Conservation (phyloP, 305 asterid genomes). For the Andrographis paniculata region DNA sequence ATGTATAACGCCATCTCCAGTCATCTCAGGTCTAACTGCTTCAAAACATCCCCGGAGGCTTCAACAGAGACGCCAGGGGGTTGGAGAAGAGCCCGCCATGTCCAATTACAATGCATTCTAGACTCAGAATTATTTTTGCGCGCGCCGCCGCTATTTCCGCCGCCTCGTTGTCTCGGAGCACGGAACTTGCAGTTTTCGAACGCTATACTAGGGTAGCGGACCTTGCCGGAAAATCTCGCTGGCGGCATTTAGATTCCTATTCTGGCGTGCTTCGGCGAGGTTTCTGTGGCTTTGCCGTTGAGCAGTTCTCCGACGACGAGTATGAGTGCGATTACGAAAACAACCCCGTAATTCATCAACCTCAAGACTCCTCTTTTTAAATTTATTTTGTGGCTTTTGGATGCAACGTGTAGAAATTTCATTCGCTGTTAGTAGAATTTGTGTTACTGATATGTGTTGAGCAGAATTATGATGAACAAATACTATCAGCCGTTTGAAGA, state of each 20-base stretch:
- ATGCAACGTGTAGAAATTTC: constrained; percentile 14
- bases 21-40: no score
- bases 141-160: constrained; percentile 38
- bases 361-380: constrained; percentile 1
- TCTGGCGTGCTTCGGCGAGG: constrained; percentile 26
- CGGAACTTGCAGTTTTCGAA: constrained; percentile 13
- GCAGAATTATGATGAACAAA: no score
- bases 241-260: constrained; percentile 18
- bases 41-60: neutral
- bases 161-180: neutral
- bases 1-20: no score
- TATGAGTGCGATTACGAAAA: constrained; percentile 89
- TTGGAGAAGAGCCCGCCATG: constrained; percentile 6
- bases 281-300: constrained; percentile 51
- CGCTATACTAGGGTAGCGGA: constrained; percentile 12
- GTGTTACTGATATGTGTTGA: no score
- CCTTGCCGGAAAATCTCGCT: constrained; percentile 10
- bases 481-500: constrained; percentile 1
- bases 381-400: neutral
- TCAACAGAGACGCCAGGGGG: neutral
- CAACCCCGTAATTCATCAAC: constrained; percentile 44
- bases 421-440: constrained; percentile 16
- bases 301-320: constrained; percentile 96
- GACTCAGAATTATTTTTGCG: constrained; percentile 47
- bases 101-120: constrained; percentile 43